phyloP scores from a whole-genome alignment of 2,329 filamentous ascomycete genomes.

The Epichloe baconii region DNA sequence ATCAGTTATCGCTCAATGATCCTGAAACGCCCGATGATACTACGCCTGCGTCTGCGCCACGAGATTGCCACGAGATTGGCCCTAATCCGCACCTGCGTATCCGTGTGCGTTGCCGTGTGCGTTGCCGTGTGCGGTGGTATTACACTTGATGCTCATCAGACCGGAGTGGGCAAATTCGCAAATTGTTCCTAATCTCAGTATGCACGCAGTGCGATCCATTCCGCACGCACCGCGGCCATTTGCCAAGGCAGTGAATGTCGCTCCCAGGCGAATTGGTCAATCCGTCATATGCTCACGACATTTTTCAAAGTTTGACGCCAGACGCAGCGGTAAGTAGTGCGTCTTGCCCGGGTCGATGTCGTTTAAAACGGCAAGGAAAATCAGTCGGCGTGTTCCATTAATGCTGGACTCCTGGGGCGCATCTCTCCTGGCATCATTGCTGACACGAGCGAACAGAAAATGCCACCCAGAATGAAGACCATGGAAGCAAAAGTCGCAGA shows the following conservation, averaged over 20 bases:
- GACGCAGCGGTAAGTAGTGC: neutral
- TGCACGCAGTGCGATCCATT: constrained; percentile 1
- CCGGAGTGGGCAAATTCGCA: no score
- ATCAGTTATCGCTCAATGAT: no score
- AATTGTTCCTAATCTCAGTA: neutral
- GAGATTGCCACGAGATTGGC: no score
- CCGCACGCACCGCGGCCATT: neutral
- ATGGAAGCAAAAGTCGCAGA: neutral
- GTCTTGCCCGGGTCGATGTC: neutral
- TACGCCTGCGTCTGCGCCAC: no score
- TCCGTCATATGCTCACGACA: neutral
- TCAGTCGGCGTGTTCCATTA: neutral
- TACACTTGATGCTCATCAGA: no score
- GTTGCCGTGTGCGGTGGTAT: no score
- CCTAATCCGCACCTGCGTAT: no score
- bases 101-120: no score
- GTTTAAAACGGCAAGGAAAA: neutral
- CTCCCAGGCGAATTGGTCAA: neutral
- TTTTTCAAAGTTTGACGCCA: constrained; percentile 3
- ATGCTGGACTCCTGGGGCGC: neutral
- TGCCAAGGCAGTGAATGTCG: neutral
- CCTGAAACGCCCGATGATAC: no score
- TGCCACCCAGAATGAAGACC: neutral
- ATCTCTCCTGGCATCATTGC: neutral
- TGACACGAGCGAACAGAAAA: neutral